Evolutionary conservation across 768 basidiomycete species (phyloP).

Genomic region (Podaxis rugospora): DNA sequence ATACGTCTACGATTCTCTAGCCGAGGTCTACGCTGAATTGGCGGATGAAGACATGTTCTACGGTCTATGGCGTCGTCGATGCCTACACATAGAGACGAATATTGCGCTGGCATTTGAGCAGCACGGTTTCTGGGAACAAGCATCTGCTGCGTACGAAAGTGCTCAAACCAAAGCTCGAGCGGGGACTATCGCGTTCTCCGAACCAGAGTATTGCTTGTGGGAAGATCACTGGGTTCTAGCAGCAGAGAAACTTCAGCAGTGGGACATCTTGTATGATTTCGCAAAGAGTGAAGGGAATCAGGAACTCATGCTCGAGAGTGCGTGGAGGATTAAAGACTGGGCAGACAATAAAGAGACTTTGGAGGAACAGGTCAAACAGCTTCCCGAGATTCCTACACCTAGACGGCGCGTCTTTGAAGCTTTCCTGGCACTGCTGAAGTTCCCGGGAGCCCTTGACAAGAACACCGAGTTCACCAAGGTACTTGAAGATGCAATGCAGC

Average conservation of each 20-base stretch:
- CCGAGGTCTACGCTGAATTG: slow-evolving; percentile 93
- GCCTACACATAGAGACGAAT: slow-evolving; percentile 87
- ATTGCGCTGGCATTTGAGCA: slow-evolving; percentile 88
- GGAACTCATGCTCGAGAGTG: slow-evolving; percentile 90
- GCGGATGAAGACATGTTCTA: slow-evolving; percentile 97
- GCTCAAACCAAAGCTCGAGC: slow-evolving; percentile 84
- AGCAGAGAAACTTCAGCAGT: slow-evolving; percentile 95
- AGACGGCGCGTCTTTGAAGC: slow-evolving; percentile 98
- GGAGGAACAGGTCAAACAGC: slow-evolving; percentile 74
- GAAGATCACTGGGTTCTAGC: slow-evolving; percentile 99
- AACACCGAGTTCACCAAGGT: slow-evolving; percentile 84
- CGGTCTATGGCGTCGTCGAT: slow-evolving; percentile 90
- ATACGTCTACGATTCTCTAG: slow-evolving; percentile 82
- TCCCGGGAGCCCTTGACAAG: slow-evolving; percentile 77
- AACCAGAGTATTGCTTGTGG: slow-evolving; percentile 96
- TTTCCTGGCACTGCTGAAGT: slow-evolving; percentile 83
- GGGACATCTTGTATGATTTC: slow-evolving; percentile 92
- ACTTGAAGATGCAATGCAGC: slow-evolving; percentile 94
- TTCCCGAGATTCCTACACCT: slow-evolving; percentile 88
- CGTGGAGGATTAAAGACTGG: slow-evolving; percentile 96
- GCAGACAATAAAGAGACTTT: slow-evolving; percentile 69
- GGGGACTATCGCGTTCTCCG: slow-evolving; percentile 84
- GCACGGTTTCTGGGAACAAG: slow-evolving; percentile 95
- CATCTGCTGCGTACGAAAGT: slow-evolving; percentile 80
- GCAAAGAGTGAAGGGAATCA: slow-evolving; percentile 86